Base-by-base conservation (phyloP, 495 filamentous ascomycete species). In the Penicillium arizonense region DNA sequence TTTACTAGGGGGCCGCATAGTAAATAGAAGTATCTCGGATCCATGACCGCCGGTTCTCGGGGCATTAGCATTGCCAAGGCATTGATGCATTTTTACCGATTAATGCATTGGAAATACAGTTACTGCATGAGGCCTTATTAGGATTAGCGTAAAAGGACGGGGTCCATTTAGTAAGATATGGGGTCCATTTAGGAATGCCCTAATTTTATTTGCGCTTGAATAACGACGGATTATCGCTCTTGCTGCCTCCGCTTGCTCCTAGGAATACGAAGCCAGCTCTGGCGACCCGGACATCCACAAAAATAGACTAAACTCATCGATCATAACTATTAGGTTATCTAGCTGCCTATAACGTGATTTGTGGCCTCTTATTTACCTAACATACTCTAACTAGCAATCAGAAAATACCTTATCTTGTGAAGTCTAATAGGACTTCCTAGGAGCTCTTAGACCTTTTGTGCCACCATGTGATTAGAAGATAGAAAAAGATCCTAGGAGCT, bases 251-350 rank as follows among this genome's bases (percentile, higher is more conserved):
- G 28, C 48, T 50, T 50, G 28, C 48, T 42, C 48, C 48, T 50
- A 41, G 48, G 48, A 50, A 50, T 50, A 50, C 48, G 37, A 34
- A 16, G 34, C 34, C 30, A 50, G 18, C 48, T 50, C 37, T 50
- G 43, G 48, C 48, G 48, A 43, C 13, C 38, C 33, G 18, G 18
- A 42, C 38, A 50, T 42, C 28, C 28, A 13, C 37, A 50, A 43
- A 50, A 33, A 33, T 24, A 43, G 43, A 43, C 36, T 50, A 50
- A 38, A 50, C 36, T 5, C 20, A 37, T 47, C 48, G 47, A 16
- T 9, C 37, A 50, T 50, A 28, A 8, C 47, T 35, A 42, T 28
- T 41, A 30, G 14, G 43, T 50, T 14, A 24, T 50, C 38, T 42
- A 50, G 16, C 37, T 3, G 10, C 28, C 47, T 10, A 50, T 33